Base-by-base conservation (phyloP, 352 stramenopile genomes). In the Phytopythium litorale region DNA sequence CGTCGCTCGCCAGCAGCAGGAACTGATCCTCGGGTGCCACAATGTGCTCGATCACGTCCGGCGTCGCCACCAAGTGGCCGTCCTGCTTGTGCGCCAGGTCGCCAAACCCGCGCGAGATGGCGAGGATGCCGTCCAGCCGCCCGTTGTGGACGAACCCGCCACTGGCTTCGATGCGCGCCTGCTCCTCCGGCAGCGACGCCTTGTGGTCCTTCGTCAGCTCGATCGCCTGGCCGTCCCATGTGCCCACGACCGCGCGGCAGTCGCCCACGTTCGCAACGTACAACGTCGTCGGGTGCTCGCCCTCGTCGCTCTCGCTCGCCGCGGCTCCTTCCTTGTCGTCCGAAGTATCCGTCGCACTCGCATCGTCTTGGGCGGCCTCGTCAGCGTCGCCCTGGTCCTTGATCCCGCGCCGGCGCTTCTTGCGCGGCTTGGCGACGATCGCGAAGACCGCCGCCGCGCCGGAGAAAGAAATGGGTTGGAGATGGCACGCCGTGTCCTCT, bases 141-240 rank as follows among this genome's bases (percentile, higher is more conserved):
- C 88, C 89, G 60, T 97, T 97, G 73, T 96, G 84, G 19, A 97
- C 86, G 40, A 93, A 94, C 4, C 90, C 90, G 23, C 90, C 90
- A 32, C 76, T 81, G 12, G 69, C 73, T 48, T 96, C 85, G 50
- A 97, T 95, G 30, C 88, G 75, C 56, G 64, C 76, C 68, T 91
- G 78, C 71, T 97, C 90, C 3, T 75, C 75, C 0, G 87, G 75
- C 46, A 91, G 58, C 35, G 76, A 88, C 0, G 89, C 85, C 70
- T 97, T 97, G 77, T 97, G 90, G 60, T 97, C 90, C 38, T 79
- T 83, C 9, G 84, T 96, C 53, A 97, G 67, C 48, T 94, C 84
- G 9, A 95, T 56, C 4, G 90, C 89, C 19, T 79, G 12, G 6
- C 88, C 89, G 12, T 88, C 67, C n/a, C 64, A 72, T 19, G 84